These are phyloP conservation scores for Breynia disticha DNA, from an alignment of 441 rosid genomes.

Conservation along the genomic window DNA sequence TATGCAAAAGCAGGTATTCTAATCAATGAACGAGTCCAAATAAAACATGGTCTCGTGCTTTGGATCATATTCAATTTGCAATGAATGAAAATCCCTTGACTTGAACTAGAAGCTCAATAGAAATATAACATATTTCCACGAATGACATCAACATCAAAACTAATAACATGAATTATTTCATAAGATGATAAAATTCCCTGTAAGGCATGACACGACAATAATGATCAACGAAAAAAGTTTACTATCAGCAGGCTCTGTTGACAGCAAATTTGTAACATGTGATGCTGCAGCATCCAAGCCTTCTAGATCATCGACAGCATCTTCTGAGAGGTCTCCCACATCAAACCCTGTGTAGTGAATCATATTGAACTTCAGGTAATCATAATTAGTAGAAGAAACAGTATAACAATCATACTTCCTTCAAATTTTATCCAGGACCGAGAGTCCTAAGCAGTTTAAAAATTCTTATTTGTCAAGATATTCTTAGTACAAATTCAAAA, in stretches of 20 bases:
- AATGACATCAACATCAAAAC: too few relatives aligned
- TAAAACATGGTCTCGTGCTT: too few relatives aligned
- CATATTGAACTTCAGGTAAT: slow-evolving; percentile 13
- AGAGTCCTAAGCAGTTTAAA: too few relatives aligned
- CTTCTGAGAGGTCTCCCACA: slow-evolving; percentile 68
- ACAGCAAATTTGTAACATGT: slow-evolving; percentile 73
- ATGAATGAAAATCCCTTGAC: too few relatives aligned
- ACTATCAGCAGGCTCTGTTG: slow-evolving; percentile 89
- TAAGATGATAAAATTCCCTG: not conserved
- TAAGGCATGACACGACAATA: slow-evolving; percentile 4
- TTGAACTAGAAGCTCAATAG: too few relatives aligned
- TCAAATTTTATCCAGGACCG: not conserved
- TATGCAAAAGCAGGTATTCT: not conserved
- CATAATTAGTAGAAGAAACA: slow-evolving; percentile 8
- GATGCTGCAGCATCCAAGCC: slow-evolving; percentile 90
- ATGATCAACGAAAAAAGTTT: slow-evolving; percentile 20
- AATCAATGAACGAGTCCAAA: too few relatives aligned
- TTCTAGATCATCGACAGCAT: slow-evolving; percentile 70
- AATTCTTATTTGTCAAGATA: too few relatives aligned
- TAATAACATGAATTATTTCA: not conserved
- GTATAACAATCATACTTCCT: not conserved
- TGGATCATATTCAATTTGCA: too few relatives aligned
- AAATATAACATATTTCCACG: too few relatives aligned
- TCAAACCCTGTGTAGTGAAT: slow-evolving; percentile 66
- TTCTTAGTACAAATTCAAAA: too few relatives aligned